Evolutionary conservation across 257 asterid genomes (phyloP), one percentile per base, ranked within the genome.

Genomic region (Buddleja alternifolia): DNA sequence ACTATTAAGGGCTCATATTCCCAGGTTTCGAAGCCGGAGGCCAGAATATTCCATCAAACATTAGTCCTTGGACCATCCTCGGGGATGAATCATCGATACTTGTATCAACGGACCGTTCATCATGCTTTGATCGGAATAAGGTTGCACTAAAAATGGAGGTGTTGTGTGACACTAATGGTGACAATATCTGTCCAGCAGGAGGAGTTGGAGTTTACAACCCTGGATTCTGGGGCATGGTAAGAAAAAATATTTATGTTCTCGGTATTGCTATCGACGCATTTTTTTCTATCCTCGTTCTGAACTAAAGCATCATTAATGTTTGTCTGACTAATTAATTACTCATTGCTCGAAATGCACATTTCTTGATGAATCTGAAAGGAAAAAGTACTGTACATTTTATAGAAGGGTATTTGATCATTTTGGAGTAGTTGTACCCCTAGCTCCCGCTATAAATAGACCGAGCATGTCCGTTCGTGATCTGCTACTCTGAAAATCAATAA

Each of bases 191-290:
- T 46, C 96, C 97, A 15, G 56, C 16, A 14, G 91, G 85, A 46
- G 99, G 97, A 55, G 97, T 90, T 58, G 99, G 99, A 51, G 78
- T 93, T 53, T 93, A 85, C 55, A 93, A 93, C 65, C 97, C 97
- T 3, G 97, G 96, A 66, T 93, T 72, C 56, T 90, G 97, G 99
- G 98, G 98, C 76, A 93, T 93, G 95, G 98, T 90, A 81, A 69
- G 81, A 73, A 40, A 58, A 34, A 3, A n/a, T 25, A 20, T 66
- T 23, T 11, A 4, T 53, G 17, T 39, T 60, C 48, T 55, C 42
- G 12, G 66, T 12, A 24, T 14, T 47, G 29, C 58, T 48, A 47
- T 16, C 34, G 1, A n/a, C 4, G 32, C 11, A 14, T 17, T 29
- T 56, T 14, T 34, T 48, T 36, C 29, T 12, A 46, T 47, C 23